phyloP scores from a whole-genome alignment of 257 asterid genomes.

The Apocynum venetum region DNA sequence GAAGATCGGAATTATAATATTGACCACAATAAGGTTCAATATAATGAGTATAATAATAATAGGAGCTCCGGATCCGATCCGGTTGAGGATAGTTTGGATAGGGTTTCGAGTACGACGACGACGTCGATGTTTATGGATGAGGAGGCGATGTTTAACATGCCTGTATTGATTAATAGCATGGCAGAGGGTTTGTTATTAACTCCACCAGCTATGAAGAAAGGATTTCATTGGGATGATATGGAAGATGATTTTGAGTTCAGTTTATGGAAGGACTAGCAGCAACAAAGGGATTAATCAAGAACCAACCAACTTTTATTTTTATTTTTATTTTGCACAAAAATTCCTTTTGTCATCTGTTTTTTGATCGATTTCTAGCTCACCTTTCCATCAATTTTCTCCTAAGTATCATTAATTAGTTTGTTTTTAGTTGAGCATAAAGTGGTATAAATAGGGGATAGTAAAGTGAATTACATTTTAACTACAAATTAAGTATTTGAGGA shows the following conservation, averaged over 20 bases:
- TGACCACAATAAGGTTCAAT: background rate
- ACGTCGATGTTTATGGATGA: conserved; percentile 40
- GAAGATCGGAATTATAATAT: too few species aligned
- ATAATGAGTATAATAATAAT: background rate
- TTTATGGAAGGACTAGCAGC: conserved; percentile 42
- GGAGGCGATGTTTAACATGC: conserved; percentile 70
- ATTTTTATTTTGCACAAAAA: too few species aligned
- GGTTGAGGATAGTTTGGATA: background rate
- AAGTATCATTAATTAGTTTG: too few species aligned
- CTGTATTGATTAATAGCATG: conserved; percentile 61
- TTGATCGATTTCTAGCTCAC: too few species aligned
- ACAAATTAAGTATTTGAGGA: too few species aligned
- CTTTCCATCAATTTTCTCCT: too few species aligned
- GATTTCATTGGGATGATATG: conserved; percentile 40
- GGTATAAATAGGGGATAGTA: too few species aligned
- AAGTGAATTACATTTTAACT: too few species aligned
- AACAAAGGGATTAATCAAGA: too few species aligned
- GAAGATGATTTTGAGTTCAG: conserved; percentile 30
- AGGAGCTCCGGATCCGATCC: background rate
- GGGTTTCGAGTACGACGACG: background rate
- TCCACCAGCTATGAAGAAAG: conserved; percentile 65
- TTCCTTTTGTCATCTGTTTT: too few species aligned
- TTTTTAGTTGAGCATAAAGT: too few species aligned
- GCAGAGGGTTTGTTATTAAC: conserved; percentile 84
- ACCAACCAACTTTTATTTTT: too few species aligned